Evolutionary conservation across 305 asterid genomes (phyloP).

Genomic region (Fraxinus latifolia): DNA sequence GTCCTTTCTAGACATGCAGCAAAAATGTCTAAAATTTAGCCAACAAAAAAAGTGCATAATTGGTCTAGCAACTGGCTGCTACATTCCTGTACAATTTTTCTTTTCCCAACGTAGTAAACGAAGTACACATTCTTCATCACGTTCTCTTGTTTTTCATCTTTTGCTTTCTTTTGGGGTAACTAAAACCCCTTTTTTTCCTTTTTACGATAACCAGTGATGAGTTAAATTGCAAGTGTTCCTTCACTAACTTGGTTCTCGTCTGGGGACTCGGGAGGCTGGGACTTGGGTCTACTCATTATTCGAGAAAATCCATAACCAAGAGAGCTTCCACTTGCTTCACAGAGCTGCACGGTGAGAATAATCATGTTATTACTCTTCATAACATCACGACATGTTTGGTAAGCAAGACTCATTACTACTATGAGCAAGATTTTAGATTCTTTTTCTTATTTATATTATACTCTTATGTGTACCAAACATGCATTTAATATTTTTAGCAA

Average conservation of each 20-base stretch:
- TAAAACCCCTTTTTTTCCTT: neutral
- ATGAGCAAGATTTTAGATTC: neutral
- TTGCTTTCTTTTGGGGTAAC: neutral
- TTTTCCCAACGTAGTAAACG: neutral
- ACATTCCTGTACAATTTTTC: neutral
- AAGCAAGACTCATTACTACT: neutral
- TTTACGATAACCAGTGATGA: neutral
- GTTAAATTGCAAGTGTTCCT: slow-evolving; percentile 51
- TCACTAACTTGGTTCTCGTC: slow-evolving; percentile 66
- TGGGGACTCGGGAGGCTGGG: slow-evolving; percentile 45
- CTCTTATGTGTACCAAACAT: neutral
- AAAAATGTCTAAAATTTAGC: neutral
- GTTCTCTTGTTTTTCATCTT: neutral
- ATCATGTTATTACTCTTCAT: neutral
- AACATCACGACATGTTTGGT: neutral
- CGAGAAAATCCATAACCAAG: slow-evolving; percentile 85
- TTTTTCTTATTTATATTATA: neutral
- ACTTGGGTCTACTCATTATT: slow-evolving; percentile 57
- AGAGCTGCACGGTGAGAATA: slow-evolving; percentile 52
- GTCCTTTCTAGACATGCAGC: neutral
- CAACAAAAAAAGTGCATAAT: neutral
- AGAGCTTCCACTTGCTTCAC: slow-evolving; percentile 80
- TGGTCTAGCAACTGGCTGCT: neutral
- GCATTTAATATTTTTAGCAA: neutral
- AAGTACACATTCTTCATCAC: neutral